Percentiles rank a stretch among this genome's conserved stretches.
These are phyloP conservation scores for Xerocomus spinulosus DNA, from an alignment of 768 basidiomycete species.

Conservation along the genomic window DNA sequence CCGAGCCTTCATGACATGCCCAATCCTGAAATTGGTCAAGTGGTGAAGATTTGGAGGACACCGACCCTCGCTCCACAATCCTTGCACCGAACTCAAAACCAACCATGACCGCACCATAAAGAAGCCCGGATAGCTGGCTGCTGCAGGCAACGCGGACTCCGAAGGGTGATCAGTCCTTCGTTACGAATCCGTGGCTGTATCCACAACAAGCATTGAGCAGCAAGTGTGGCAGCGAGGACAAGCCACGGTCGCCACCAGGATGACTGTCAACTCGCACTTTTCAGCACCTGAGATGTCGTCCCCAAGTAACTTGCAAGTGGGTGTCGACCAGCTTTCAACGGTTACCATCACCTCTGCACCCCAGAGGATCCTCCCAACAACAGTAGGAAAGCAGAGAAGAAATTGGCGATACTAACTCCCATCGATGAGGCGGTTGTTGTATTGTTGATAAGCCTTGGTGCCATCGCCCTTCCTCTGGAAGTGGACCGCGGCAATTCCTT, in stretches of 20 bases:
- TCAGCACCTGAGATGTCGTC: conserved; percentile 24
- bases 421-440: conserved; percentile 99
- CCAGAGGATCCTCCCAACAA: conserved; percentile 19
- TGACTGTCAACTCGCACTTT: conserved; percentile 30
- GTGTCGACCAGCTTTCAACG: conserved; percentile 23
- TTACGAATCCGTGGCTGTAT: conserved; percentile 21
- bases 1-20: conserved; percentile 26
- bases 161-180: conserved; percentile 30
- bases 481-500: conserved; percentile 82
- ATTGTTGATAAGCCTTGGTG: conserved; percentile 85
- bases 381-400: conserved; percentile 35
- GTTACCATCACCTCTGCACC: conserved; percentile 17
- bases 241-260: conserved; percentile 26
- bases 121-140: conserved; percentile 21
- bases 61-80: conserved; percentile 26
- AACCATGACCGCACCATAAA: conserved; percentile 31
- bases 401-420: conserved; percentile 92
- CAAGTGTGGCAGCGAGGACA: conserved; percentile 27
- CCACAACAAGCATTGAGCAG: conserved; percentile 17
- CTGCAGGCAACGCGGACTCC: conserved; percentile 22
- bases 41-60: conserved; percentile 30
- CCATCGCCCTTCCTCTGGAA: conserved; percentile 88
- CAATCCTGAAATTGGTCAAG: conserved; percentile 34
- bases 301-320: conserved; percentile 18
- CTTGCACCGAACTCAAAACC: conserved; percentile 31